Conservation (phyloP, 441 rosid species). For the Brassica balearica region DNA sequence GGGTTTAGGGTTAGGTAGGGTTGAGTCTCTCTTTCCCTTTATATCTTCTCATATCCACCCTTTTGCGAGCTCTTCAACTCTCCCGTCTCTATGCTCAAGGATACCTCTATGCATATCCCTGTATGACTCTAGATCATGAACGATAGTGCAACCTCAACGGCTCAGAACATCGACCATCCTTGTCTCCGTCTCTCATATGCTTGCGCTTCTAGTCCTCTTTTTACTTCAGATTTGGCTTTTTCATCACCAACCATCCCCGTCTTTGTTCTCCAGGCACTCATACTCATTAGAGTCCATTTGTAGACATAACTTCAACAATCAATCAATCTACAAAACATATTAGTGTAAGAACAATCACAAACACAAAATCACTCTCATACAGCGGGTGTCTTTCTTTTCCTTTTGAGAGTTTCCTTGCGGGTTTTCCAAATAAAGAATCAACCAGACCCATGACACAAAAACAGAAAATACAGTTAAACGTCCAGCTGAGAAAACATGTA, state of each 20-base stretch:
- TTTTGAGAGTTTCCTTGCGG: not conserved
- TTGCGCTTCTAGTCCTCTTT: not conserved
- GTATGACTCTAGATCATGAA: not conserved
- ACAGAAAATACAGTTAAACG: not conserved
- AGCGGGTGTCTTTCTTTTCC: not conserved
- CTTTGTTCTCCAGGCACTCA: not conserved
- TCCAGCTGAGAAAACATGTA: slow-evolving; percentile 15
- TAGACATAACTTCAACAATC: not conserved
- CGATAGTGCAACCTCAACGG: not conserved
- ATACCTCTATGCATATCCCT: not conserved
- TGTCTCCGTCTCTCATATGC: not conserved
- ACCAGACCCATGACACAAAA: slow-evolving; percentile 2
- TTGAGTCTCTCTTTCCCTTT: not conserved
- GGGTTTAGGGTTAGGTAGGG: too few relatives aligned
- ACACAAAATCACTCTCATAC: not conserved
- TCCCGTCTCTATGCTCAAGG: not conserved
- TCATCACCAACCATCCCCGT: not conserved
- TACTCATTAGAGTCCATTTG: not conserved
- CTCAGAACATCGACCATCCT: not conserved
- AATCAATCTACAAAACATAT: not conserved
- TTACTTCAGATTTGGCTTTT: not conserved
- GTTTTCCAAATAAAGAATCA: not conserved
- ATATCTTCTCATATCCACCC: not conserved
- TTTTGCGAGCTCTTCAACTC: not conserved
- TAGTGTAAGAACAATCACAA: not conserved